phyloP scores from a whole-genome alignment of 75 land plant species.

The Sequoiadendron giganteum region DNA sequence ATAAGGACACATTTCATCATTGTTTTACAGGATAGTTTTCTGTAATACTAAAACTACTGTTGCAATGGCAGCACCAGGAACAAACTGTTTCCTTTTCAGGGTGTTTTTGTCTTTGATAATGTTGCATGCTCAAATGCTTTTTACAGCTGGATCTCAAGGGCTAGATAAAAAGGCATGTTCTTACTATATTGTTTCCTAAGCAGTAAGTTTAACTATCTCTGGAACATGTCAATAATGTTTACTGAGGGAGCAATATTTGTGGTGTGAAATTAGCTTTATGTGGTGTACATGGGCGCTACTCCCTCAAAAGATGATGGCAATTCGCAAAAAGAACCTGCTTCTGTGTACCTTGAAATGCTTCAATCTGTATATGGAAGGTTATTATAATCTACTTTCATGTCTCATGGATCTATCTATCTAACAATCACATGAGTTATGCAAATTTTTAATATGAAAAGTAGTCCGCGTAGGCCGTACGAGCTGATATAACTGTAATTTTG shows the following conservation, averaged over 20 bases:
- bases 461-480: no score
- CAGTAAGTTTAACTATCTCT: no score
- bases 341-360: neutral
- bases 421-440: no score
- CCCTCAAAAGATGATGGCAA: neutral
- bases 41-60: neutral
- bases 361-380: neutral
- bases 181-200: neutral
- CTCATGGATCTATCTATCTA: no score
- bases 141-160: neutral
- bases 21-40: neutral
- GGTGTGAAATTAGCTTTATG: neutral
- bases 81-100: neutral
- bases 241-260: no score
- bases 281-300: constrained; percentile 1
- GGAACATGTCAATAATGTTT: no score
- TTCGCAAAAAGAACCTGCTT: neutral
- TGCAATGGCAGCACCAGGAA: neutral
- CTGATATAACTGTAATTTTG: neutral
- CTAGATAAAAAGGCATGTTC: constrained; percentile 9
- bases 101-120: neutral
- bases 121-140: neutral
- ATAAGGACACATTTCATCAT: neutral
- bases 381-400: neutral
- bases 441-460: no score